Evolutionary conservation across 805 yeast species (phyloP).

Genomic region (Barnettozyma sp.): DNA sequence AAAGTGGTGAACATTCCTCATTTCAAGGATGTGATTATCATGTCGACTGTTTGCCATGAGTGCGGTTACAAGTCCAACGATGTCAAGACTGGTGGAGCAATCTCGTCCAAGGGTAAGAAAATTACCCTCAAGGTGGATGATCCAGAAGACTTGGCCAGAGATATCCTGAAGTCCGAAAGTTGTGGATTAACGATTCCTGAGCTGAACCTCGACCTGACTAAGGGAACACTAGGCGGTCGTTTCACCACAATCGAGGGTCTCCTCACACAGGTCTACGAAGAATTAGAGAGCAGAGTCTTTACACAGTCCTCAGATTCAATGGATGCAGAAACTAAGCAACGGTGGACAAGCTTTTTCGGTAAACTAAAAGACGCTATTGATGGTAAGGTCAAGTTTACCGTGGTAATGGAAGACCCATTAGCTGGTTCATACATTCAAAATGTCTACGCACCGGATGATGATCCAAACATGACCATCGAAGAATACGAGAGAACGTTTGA

Average conservation of each 20-base stretch:
- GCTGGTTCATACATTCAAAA: conserved; percentile 95
- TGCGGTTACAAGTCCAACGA: conserved; percentile 97
- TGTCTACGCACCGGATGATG: conserved; percentile 97
- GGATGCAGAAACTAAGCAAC: conserved; percentile 67
- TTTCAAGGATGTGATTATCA: conserved; percentile 92
- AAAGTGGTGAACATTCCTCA: conserved; percentile 95
- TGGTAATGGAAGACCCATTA: conserved; percentile 88
- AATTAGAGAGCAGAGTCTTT: conserved; percentile 78
- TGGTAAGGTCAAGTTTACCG: conserved; percentile 78
- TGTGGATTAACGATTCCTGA: conserved; percentile 86
- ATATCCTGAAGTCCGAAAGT: conserved; percentile 89
- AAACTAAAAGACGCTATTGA: conserved; percentile 69
- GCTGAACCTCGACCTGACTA: conserved; percentile 79
- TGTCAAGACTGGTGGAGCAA: conserved; percentile 97
- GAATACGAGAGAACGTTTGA: conserved; percentile 84
- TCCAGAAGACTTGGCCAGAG: conserved; percentile 85
- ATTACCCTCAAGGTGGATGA: conserved; percentile 73
- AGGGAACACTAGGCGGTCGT: conserved; percentile 97
- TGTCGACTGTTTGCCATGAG: conserved; percentile 87
- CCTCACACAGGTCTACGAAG: conserved; percentile 81
- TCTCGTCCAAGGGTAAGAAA: conserved; percentile 77
- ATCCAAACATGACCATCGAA: conserved; percentile 90
- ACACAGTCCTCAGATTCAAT: conserved; percentile 85
- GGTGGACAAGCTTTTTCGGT: conserved; percentile 78
- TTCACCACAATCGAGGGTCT: conserved; percentile 96